Percentiles rank a stretch among this genome's conserved stretches.
Conservation (phyloP, 345 rosid genomes). For the Arabidopsis thaliana region TAIR10.1 NC_003075.7:15900001-15900500, state of each 20-base stretch:
- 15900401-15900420: slow-evolving; percentile 15
- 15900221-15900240: slow-evolving; percentile 43
- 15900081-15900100: slow-evolving; percentile 70
- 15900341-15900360: slow-evolving; percentile 10
- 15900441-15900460: slow-evolving; percentile 18
- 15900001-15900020: slow-evolving; percentile 16
- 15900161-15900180: slow-evolving; percentile 66
- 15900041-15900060: slow-evolving; percentile 40
- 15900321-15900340: slow-evolving; percentile 16
- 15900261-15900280: slow-evolving; percentile 26
- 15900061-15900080: slow-evolving; percentile 69
- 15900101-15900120: slow-evolving; percentile 75
- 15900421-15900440: slow-evolving; percentile 20
- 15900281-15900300: neutral
- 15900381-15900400: slow-evolving; percentile 22
- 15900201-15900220: slow-evolving; percentile 2
- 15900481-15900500: neutral
- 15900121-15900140: slow-evolving; percentile 84
- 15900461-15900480: slow-evolving; percentile 23
- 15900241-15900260: slow-evolving; percentile 15
- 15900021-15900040: slow-evolving; percentile 2
- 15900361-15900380: slow-evolving; percentile 32
- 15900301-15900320: slow-evolving; percentile 19
- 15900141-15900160: slow-evolving; percentile 86
- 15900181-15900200: slow-evolving; percentile 42